Conservation (phyloP, 129 eudicot species). For the Logfia minima region DNA sequence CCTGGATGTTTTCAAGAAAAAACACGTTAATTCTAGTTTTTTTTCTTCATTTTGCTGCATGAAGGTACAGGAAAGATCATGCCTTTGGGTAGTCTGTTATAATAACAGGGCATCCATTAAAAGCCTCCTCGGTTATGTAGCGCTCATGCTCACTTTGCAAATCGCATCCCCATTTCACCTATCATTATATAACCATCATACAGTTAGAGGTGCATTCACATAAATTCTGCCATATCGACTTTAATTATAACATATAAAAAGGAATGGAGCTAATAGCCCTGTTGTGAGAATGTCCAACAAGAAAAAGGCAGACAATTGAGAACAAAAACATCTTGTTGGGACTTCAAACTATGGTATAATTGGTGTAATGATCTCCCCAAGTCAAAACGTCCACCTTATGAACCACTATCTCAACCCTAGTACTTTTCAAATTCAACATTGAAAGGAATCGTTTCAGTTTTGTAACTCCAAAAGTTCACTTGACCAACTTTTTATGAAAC, state of each 20-base stretch:
- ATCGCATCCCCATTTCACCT: slow-evolving; percentile 99
- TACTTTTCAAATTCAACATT: not conserved
- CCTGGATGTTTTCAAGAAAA: slow-evolving; percentile 47
- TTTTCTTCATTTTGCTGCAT: not conserved
- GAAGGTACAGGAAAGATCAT: slow-evolving; percentile 20
- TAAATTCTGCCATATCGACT: not conserved
- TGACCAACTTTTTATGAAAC: not conserved
- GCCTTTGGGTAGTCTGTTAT: slow-evolving; percentile 97
- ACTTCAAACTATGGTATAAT: no score
- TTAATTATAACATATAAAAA: slow-evolving; percentile 1
- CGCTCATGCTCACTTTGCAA: slow-evolving; percentile 99
- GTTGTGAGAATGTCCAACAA: slow-evolving; percentile 6
- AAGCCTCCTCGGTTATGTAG: slow-evolving; percentile 84
- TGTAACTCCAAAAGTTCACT: not conserved
- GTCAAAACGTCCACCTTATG: not conserved
- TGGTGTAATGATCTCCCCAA: not conserved
- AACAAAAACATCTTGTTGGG: not conserved
- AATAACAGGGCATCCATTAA: slow-evolving; percentile 90
- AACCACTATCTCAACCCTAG: not conserved
- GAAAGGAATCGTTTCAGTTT: not conserved
- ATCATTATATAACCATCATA: slow-evolving; percentile 30
- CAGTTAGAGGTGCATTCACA: slow-evolving; percentile 1
- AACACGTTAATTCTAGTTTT: not conserved
- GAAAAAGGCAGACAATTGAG: not conserved
- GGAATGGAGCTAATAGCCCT: not conserved